A percentile compares a stretch with the other conserved stretches of the same genome.
Evolutionary conservation across 495 filamentous ascomycete species (phyloP).

Genomic region (Ramalina intermedia): DNA sequence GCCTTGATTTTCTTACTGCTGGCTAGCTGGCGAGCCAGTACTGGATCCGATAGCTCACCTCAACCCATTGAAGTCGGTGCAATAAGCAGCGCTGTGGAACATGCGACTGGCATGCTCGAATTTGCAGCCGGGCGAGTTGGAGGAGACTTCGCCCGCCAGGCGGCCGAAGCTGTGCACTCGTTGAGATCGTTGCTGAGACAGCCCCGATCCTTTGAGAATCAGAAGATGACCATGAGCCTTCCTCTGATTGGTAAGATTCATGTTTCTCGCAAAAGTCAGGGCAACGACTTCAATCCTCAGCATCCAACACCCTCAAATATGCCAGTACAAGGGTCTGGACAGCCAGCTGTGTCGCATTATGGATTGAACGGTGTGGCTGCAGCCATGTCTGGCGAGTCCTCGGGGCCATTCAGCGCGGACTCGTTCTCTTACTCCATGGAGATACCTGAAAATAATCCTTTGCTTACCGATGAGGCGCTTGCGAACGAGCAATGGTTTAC

Average conservation of each 20-base stretch:
- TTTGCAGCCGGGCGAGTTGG: constrained; percentile 6
- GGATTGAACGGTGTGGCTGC: background rate
- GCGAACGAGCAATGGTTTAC: constrained; percentile 2
- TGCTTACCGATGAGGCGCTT: constrained; percentile 2
- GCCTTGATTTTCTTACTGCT: constrained; percentile 19
- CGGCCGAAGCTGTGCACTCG: constrained; percentile 10
- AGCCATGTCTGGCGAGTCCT: background rate
- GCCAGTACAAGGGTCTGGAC: background rate
- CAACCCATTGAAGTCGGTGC: constrained; percentile 10
- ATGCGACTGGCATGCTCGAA: constrained; percentile 3
- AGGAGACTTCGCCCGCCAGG: constrained; percentile 10
- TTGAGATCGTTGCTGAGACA: constrained; percentile 13
- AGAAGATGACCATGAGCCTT: constrained; percentile 14
- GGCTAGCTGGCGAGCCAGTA: constrained; percentile 6
- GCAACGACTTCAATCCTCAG: background rate
- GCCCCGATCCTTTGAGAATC: background rate
- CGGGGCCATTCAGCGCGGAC: background rate
- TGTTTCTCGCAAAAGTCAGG: constrained; percentile 13
- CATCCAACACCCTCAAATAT: background rate
- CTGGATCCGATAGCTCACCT: constrained; percentile 4
- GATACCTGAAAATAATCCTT: background rate
- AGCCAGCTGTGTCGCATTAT: background rate
- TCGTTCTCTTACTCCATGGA: constrained; percentile 1
- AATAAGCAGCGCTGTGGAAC: background rate
- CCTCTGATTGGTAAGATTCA: constrained; percentile 18